These are phyloP conservation scores for Malassezia japonica DNA, from an alignment of 1,284 basidiomycete genomes.

Conservation along the genomic window DNA sequence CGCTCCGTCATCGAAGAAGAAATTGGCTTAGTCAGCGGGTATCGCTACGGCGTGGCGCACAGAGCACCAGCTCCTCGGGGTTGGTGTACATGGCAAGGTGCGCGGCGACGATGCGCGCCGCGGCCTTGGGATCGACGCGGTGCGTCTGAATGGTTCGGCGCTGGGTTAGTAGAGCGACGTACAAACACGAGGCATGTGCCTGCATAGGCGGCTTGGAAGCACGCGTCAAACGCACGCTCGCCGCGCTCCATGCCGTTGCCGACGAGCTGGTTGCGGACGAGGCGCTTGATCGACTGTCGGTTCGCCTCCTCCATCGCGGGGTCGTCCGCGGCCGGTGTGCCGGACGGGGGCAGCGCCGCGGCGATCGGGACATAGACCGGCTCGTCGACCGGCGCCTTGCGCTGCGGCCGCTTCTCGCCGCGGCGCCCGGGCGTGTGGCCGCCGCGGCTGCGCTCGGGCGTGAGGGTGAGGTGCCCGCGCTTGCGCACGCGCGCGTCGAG, in stretches of 20 bases:
- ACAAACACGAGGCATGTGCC: constrained; percentile 16
- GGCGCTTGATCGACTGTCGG: constrained; percentile 21
- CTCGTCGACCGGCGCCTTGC: neutral
- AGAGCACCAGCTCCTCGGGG: constrained; percentile 12
- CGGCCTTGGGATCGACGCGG: neutral
- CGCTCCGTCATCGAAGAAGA: constrained; percentile 11
- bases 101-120: constrained; percentile 10
- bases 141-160: neutral
- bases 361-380: neutral
- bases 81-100: constrained; percentile 16
- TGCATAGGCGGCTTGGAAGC: constrained; percentile 14
- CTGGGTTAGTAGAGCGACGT: neutral
- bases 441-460: neutral
- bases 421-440: constrained; percentile 9
- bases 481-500: constrained; percentile 8
- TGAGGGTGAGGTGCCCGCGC: constrained; percentile 1
- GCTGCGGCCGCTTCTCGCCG: constrained; percentile 10
- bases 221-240: constrained; percentile 1
- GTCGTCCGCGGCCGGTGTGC: neutral
- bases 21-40: constrained; percentile 1
- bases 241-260: constrained; percentile 22
- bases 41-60: constrained; percentile 1
- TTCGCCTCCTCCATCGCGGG: constrained; percentile 14
- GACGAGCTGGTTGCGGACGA: constrained; percentile 25
- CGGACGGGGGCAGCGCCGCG: neutral